These are phyloP conservation scores for Plasmodium relictum DNA, from an alignment of 169 alveolate genomes.

Conservation along the genomic window DNA sequence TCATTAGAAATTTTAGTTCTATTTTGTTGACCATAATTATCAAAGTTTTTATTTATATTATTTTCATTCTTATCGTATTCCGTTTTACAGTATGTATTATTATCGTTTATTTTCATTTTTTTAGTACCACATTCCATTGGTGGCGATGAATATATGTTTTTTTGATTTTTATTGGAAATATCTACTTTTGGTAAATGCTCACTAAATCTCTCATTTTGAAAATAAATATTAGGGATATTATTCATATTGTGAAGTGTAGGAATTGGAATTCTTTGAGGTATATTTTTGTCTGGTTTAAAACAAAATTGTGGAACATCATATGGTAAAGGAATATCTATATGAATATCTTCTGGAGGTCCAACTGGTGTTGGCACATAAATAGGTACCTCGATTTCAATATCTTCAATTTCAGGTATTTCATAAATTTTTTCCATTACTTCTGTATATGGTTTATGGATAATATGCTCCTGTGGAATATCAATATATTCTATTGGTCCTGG, in stretches of 20 bases:
- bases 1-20: neutral
- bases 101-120: constrained; percentile 1
- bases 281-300: constrained; percentile 42
- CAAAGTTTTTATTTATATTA: neutral
- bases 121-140: neutral
- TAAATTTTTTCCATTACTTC: constrained; percentile 77
- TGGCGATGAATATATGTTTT: constrained; percentile 13
- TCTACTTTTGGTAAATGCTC: constrained; percentile 5
- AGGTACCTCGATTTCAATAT: constrained; percentile 72
- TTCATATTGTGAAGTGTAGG: constrained; percentile 6
- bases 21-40: neutral
- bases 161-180: constrained; percentile 1
- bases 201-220: constrained; percentile 11
- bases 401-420: constrained; percentile 80
- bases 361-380: constrained; percentile 76
- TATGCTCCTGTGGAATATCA: constrained; percentile 76
- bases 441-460: constrained; percentile 68
- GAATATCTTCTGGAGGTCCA: constrained; percentile 72
- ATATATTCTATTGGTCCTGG: constrained; percentile 82
- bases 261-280: constrained; percentile 4
- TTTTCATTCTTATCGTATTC: constrained; percentile 10
- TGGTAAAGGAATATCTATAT: constrained; percentile 66
- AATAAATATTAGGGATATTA: constrained; percentile 9
- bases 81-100: constrained; percentile 9
- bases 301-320: constrained; percentile 73